Percentiles rank a stretch among this genome's conserved stretches.
Conservation (phyloP, 345 rosid genomes). For the Rhodamnia rubescens region DNA sequence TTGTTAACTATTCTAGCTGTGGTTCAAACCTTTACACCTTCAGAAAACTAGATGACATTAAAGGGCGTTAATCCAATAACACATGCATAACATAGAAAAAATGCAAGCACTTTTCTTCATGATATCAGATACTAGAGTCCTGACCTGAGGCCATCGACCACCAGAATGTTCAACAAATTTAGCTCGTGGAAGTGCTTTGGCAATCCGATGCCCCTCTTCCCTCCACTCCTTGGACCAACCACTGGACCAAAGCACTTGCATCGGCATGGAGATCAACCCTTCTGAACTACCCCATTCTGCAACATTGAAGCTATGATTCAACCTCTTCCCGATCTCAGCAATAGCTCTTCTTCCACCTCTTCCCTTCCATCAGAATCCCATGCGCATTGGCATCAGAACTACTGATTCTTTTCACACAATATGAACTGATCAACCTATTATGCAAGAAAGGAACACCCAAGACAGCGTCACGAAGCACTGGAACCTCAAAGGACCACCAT, state of each 20-base stretch:
- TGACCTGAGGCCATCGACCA: slow-evolving; percentile 92
- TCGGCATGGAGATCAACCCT: slow-evolving; percentile 42
- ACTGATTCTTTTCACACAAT: slow-evolving; percentile 45
- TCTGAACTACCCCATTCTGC: slow-evolving; percentile 71
- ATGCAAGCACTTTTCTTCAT: background rate
- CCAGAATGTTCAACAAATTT: slow-evolving; percentile 61
- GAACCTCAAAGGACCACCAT: slow-evolving; percentile 41
- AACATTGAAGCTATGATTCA: slow-evolving; percentile 67
- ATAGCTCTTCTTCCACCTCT: slow-evolving; percentile 59
- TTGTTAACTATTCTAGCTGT: background rate
- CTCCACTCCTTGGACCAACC: slow-evolving; percentile 62
- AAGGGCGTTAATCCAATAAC: background rate
- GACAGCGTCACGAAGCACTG: slow-evolving; percentile 44
- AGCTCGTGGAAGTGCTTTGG: slow-evolving; percentile 64
- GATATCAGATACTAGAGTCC: background rate
- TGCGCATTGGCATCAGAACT: slow-evolving; percentile 46
- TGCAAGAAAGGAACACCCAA: slow-evolving; percentile 37
- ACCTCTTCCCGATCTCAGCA: slow-evolving; percentile 40
- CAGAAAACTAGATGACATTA: background rate
- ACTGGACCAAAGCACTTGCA: slow-evolving; percentile 76
- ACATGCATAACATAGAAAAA: background rate
- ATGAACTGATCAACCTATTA: slow-evolving; percentile 36
- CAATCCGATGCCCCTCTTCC: slow-evolving; percentile 42
- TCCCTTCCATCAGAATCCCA: slow-evolving; percentile 65
- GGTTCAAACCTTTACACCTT: background rate